A percentile compares a stretch with the other conserved stretches of the same genome.
Evolutionary conservation across 345 rosid genomes (phyloP).

Genomic region (Eucalyptus curtisii): DNA sequence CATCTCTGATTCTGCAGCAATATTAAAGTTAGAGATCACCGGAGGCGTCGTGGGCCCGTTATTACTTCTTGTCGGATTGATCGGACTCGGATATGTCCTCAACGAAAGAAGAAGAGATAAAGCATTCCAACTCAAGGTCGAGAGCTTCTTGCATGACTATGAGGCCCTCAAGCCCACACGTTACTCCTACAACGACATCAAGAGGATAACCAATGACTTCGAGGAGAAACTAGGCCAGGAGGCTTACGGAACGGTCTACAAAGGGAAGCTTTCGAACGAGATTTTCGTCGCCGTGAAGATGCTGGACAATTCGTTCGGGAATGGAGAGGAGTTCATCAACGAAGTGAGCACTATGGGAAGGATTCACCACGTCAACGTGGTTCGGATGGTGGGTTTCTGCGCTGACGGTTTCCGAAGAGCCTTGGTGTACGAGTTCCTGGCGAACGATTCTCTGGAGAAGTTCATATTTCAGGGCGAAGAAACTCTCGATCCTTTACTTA

Average conservation of each 20-base stretch:
- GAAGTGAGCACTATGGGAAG: constrained; percentile 11
- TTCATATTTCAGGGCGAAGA: background rate
- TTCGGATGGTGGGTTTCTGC: constrained; percentile 6
- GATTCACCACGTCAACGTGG: constrained; percentile 18
- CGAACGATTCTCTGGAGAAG: constrained; percentile 18
- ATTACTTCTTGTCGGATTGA: background rate
- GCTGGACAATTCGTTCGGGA: background rate
- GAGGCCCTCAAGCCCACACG: constrained; percentile 9
- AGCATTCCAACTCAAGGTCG: background rate
- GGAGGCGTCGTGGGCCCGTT: background rate
- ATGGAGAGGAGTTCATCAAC: constrained; percentile 11
- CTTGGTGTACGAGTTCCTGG: constrained; percentile 10
- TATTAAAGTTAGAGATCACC: background rate
- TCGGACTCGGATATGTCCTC: background rate
- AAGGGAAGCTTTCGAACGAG: constrained; percentile 6
- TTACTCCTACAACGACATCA: background rate
- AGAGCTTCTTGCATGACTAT: constrained; percentile 3
- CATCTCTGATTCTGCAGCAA: background rate
- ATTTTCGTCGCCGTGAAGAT: constrained; percentile 13
- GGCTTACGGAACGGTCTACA: constrained; percentile 7
- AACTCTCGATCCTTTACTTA: background rate
- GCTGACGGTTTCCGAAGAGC: constrained; percentile 4
- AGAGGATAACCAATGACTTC: background rate
- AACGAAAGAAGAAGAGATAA: background rate
- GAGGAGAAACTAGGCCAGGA: constrained; percentile 11